phyloP scores from a whole-genome alignment of 805 yeast genomes.

The Komagataella ulmi region DNA sequence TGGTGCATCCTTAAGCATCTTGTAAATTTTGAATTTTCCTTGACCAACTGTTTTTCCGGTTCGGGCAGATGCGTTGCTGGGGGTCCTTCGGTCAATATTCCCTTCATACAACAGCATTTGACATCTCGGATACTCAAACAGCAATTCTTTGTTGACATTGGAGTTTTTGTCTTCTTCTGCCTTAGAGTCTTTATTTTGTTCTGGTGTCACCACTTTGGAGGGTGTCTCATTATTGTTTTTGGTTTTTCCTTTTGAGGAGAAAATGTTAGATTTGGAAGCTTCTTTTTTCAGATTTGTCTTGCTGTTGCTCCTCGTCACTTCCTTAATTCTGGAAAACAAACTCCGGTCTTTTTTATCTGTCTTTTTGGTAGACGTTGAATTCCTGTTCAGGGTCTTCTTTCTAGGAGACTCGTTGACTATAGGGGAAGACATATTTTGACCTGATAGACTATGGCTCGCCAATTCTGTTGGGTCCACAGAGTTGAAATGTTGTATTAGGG shows the following conservation, averaged over 20 bases:
- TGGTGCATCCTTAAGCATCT: constrained; percentile 38
- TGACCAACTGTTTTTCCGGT: constrained; percentile 41
- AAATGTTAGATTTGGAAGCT: not conserved
- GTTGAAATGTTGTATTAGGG: not conserved
- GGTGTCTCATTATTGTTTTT: not conserved
- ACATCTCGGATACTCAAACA: not conserved
- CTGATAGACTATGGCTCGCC: not conserved
- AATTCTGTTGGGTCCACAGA: not conserved
- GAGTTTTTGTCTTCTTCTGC: not conserved
- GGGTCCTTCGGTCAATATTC: not conserved
- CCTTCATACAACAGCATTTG: not conserved
- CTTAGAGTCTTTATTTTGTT: not conserved
- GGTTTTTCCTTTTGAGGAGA: not conserved
- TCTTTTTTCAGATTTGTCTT: not conserved
- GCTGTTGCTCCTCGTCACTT: not conserved
- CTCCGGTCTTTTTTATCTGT: not conserved
- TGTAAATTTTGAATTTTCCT: constrained; percentile 47
- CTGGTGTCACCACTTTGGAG: not conserved
- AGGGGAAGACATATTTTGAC: not conserved
- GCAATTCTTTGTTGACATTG: not conserved
- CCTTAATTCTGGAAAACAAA: not conserved
- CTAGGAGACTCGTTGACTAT: not conserved
- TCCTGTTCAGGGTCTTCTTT: not conserved
- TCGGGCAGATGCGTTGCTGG: constrained; percentile 1
- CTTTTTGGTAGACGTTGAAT: not conserved